These are phyloP conservation scores for Thelephora terrestris DNA, from an alignment of 1,284 basidiomycete genomes.

Conservation along the genomic window DNA sequence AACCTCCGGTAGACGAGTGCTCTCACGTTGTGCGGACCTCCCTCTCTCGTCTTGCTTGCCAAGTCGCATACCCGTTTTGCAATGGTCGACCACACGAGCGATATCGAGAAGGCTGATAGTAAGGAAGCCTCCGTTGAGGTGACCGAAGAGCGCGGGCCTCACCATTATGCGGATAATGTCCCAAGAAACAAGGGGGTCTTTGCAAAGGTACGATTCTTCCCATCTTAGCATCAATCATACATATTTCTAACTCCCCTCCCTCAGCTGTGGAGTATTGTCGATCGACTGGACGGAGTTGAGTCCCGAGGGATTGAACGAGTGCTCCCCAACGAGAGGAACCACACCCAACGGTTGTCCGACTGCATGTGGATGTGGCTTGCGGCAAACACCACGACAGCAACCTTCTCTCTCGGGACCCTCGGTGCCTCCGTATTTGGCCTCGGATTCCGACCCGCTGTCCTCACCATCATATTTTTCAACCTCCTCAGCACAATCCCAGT, in stretches of 20 bases:
- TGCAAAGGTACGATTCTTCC: not conserved
- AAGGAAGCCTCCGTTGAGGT: too few species aligned
- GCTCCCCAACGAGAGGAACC: conserved; percentile 15
- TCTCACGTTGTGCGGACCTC: too few species aligned
- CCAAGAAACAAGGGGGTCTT: not conserved
- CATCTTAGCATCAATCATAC: not conserved
- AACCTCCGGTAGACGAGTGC: too few species aligned
- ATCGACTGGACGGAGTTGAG: conserved; percentile 18
- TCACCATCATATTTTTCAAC: conserved; percentile 28
- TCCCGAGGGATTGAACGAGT: conserved; percentile 22
- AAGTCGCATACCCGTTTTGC: too few species aligned
- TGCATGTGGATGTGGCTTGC: conserved; percentile 18
- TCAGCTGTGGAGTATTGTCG: conserved; percentile 16
- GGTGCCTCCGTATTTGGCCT: conserved; percentile 21
- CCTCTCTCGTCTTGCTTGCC: too few species aligned
- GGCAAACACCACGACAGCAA: conserved; percentile 19
- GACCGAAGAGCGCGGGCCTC: too few species aligned
- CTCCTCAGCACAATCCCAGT: conserved; percentile 25
- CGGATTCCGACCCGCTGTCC: conserved; percentile 21
- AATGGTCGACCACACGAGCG: too few species aligned
- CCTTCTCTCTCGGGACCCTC: conserved; percentile 26
- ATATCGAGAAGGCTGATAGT: too few species aligned
- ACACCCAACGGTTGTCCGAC: conserved; percentile 8
- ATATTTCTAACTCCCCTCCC: not conserved
- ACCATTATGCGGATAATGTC: not conserved